Percentiles rank a stretch among this genome's conserved stretches.
phyloP scores from a whole-genome alignment of 2,329 filamentous ascomycete species.

The Colletotrichum horii region DNA sequence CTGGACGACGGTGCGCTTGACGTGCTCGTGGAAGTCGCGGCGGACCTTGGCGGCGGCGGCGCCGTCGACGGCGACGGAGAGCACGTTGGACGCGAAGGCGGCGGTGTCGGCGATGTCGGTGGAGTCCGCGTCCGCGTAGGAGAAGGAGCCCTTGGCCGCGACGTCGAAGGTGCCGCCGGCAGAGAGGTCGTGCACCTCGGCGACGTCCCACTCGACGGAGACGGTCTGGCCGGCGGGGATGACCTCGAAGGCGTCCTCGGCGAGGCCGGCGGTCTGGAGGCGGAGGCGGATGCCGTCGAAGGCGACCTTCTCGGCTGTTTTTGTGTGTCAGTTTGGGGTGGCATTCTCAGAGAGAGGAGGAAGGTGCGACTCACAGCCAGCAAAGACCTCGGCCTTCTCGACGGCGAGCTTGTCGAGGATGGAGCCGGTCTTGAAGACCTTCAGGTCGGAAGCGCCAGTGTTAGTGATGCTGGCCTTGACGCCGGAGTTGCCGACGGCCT shows the following conservation, averaged over 20 bases:
- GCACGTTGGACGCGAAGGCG: conserved; percentile 62
- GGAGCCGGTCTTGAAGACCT: conserved; percentile 58
- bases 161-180: conserved; percentile 61
- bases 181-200: conserved; percentile 57
- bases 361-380: conserved; percentile 41
- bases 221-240: conserved; percentile 55
- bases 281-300: conserved; percentile 61
- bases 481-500: conserved; percentile 55
- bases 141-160: conserved; percentile 59
- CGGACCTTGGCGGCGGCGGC: conserved; percentile 55
- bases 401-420: conserved; percentile 57
- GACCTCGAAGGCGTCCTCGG: conserved; percentile 53
- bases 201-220: conserved; percentile 59
- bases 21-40: conserved; percentile 43
- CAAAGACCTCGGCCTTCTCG: conserved; percentile 58
- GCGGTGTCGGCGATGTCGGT: conserved; percentile 60
- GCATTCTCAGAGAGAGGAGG: background rate
- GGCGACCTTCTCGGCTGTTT: conserved; percentile 43
- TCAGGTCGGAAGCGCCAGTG: conserved; percentile 52
- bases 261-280: conserved; percentile 48
- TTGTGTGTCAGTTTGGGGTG: background rate
- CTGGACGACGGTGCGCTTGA: conserved; percentile 57
- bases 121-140: conserved; percentile 55
- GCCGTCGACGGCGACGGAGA: conserved; percentile 63
- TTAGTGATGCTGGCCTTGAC: conserved; percentile 61